These are phyloP conservation scores for Magnaporthales sp. DNA, from an alignment of 2,329 filamentous ascomycete species.

Conservation along the genomic window DNA sequence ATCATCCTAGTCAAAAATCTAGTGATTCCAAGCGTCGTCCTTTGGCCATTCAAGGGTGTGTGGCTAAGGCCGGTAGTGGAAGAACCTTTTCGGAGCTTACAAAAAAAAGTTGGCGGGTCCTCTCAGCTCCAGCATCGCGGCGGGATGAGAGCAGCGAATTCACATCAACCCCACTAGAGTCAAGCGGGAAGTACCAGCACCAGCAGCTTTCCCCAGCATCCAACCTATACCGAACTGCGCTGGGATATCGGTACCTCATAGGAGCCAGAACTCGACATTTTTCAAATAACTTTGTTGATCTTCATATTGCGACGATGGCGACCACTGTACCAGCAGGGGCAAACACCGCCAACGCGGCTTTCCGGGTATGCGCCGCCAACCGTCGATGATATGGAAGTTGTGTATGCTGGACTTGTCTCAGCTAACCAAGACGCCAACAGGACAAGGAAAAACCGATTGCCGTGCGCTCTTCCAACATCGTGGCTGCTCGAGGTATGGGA, in stretches of 20 bases:
- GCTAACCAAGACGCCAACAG: constrained; percentile 32
- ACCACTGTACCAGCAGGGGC: constrained; percentile 34
- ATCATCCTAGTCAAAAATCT: neutral
- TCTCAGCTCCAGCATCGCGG: neutral
- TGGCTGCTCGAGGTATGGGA: constrained; percentile 78
- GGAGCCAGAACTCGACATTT: neutral
- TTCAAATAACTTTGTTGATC: neutral
- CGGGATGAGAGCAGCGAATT: neutral
- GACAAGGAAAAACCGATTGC: constrained; percentile 98
- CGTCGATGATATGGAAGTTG: constrained; percentile 18
- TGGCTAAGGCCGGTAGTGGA: neutral
- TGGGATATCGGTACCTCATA: neutral
- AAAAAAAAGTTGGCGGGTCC: neutral
- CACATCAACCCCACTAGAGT: constrained; percentile 4
- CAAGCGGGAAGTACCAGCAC: neutral
- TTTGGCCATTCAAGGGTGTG: neutral
- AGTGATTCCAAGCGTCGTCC: neutral
- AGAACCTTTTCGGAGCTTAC: constrained; percentile 5
- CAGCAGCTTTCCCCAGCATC: neutral
- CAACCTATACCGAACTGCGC: neutral
- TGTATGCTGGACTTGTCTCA: constrained; percentile 1
- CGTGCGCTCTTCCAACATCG: constrained; percentile 92
- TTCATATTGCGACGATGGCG: constrained; percentile 24
- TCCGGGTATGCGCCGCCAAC: constrained; percentile 35
- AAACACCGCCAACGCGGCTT: constrained; percentile 41